Evolutionary conservation across 164 flowering plant genomes (phyloP).

Genomic region (Cinnamomum chago): DNA sequence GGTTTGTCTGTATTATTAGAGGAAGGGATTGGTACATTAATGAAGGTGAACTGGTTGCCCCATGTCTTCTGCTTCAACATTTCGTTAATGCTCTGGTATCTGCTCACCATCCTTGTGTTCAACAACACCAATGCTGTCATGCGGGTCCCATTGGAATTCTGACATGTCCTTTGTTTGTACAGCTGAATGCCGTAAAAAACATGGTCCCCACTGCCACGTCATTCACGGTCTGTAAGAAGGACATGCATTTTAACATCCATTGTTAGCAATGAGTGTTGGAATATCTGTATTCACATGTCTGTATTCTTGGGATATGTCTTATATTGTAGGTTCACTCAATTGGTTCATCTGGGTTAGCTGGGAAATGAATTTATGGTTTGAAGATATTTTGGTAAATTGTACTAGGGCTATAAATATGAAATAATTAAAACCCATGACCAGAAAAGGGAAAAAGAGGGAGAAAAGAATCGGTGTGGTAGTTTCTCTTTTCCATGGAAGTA

Average conservation of each 20-base stretch:
- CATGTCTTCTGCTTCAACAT: constrained; percentile 30
- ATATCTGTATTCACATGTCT: no score
- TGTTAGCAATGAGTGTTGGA: no score
- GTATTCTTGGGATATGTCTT: no score
- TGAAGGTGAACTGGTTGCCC: constrained; percentile 35
- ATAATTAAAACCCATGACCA: no score
- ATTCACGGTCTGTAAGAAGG: constrained; percentile 40
- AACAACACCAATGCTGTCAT: constrained; percentile 50
- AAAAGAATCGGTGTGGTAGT: no score
- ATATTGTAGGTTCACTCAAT: no score
- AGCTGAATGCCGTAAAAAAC: constrained; percentile 41
- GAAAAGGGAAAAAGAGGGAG: no score
- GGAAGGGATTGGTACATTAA: constrained; percentile 17
- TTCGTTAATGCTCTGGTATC: constrained; percentile 34
- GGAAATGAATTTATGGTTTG: no score
- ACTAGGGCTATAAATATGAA: no score
- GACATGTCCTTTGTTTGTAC: constrained; percentile 38
- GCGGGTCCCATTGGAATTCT: constrained; percentile 11
- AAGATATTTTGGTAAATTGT: no score
- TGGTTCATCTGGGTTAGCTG: no score
- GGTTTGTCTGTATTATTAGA: background rate
- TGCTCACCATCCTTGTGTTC: constrained; percentile 41
- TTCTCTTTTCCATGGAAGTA: no score
- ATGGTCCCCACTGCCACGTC: constrained; percentile 47
- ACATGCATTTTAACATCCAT: background rate